phyloP scores from a whole-genome alignment of 1,139 yeast species.

The Lodderomyces margitis region DNA sequence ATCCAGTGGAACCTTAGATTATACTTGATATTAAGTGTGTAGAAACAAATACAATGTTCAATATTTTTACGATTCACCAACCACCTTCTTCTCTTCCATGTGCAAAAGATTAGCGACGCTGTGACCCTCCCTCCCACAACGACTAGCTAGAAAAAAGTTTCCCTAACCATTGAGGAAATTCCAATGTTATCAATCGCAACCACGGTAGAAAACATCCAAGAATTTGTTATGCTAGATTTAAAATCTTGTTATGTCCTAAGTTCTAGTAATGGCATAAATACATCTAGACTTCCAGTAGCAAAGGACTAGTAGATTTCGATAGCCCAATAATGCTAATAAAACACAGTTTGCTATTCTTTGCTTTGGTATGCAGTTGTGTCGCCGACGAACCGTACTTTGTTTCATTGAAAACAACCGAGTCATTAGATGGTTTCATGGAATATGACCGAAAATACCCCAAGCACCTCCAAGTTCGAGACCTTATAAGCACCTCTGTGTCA shows the following conservation, averaged over 20 bases:
- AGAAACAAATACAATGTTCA: too few species aligned
- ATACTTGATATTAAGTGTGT: too few species aligned
- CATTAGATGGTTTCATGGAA: conserved; percentile 39
- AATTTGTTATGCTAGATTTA: conserved; percentile 3
- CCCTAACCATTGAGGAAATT: too few species aligned
- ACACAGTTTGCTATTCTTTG: background rate
- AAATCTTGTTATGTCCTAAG: conserved; percentile 4
- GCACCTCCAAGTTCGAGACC: conserved; percentile 38
- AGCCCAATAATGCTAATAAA: conserved; percentile 1
- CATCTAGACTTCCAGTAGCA: background rate
- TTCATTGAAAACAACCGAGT: conserved; percentile 25
- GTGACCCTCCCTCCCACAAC: too few species aligned
- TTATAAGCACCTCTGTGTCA: conserved; percentile 44
- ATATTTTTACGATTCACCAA: background rate
- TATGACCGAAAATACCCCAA: conserved; percentile 35
- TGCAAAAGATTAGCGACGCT: too few species aligned
- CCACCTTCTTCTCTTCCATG: too few species aligned
- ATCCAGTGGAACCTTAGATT: too few species aligned
- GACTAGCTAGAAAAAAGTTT: too few species aligned
- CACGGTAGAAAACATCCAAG: too few species aligned
- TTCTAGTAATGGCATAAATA: background rate
- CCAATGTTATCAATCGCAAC: too few species aligned
- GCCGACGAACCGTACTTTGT: conserved; percentile 22
- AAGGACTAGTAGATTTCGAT: background rate
- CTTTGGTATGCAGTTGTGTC: background rate